Base-by-base conservation (phyloP, 2,329 filamentous ascomycete genomes). In the Fusarium hainanense region DNA sequence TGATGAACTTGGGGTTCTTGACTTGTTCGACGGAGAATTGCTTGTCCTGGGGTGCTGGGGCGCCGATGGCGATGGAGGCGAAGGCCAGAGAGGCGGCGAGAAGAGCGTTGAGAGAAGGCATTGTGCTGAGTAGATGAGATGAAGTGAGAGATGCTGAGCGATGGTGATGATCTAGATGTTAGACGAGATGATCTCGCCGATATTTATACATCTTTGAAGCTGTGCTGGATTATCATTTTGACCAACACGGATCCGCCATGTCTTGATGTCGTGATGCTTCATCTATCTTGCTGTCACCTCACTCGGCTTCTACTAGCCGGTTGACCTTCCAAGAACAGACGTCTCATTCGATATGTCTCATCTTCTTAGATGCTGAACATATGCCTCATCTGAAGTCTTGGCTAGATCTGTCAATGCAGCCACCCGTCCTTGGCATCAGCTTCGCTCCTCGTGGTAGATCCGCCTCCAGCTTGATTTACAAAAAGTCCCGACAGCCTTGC, bases 11-110 rank as follows among this genome's bases (percentile, higher is more conserved):
- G 25, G 75, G 62, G 70, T 82, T 82, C 64, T 73, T 76, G 44
- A 81, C 76, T 68, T 82, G 80, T 32, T 76, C 69, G 28, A 82
- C 68, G 5, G 77, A 77, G 65, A 76, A 76, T 9, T 74, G 56
- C 18, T 66, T 59, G 27, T 65, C 63, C 9, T 58, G 21, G 5
- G 41, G 37, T 20, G 70, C 50, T 13, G 73, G 72, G 11, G 62
- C 69, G 20, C 67, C 68, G 18, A 61, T 27, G 16, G 67, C 50
- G 16, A 69, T 65, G 23, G 72, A 63, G 11, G 58, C 43, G n/a
- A 76, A 73, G 10, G 73, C 66, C 60, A 76, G 21, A 54, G 70
- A 66, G 43, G 72, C 71, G 14, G 63, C 32, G 16, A 66, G 54
- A 13, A 66, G 63, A 5, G 63, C 63, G 42, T 66, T 58, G 4